phyloP scores from a whole-genome alignment of 305 asterid species.

The Solanum aculeatissimum region DNA sequence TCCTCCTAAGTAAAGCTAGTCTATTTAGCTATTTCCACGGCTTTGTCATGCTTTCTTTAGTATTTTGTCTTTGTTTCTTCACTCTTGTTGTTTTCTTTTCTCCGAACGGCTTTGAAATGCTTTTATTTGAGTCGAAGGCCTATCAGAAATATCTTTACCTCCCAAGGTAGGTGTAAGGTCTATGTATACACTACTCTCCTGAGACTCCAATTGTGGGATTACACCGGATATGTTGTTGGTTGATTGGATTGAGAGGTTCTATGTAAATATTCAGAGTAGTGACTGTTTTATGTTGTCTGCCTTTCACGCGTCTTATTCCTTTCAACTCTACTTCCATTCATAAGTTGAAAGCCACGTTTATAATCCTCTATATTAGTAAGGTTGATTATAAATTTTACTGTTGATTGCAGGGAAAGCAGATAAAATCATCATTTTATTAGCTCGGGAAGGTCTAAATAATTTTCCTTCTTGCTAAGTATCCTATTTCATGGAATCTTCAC shows the following conservation, averaged over 20 bases:
- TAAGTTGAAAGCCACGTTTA: background rate
- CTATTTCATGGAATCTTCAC: too few species aligned
- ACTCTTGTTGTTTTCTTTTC: background rate
- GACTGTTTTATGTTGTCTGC: background rate
- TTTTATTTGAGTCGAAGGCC: background rate
- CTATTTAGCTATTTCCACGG: too few species aligned
- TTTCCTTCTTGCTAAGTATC: background rate
- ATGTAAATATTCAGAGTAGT: background rate
- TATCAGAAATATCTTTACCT: background rate
- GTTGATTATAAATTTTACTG: background rate
- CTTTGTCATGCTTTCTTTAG: background rate
- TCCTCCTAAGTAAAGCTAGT: too few species aligned
- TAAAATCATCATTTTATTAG: slow-evolving; percentile 83
- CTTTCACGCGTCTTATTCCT: background rate
- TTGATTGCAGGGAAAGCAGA: slow-evolving; percentile 60
- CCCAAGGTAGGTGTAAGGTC: background rate
- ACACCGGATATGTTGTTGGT: background rate
- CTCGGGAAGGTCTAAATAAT: slow-evolving; percentile 41
- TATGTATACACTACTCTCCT: background rate
- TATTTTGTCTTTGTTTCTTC: background rate
- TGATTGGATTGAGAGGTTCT: background rate
- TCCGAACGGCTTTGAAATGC: background rate
- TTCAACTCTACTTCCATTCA: background rate
- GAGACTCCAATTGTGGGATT: too few species aligned
- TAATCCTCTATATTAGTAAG: background rate